A percentile compares a stretch with the other conserved stretches of the same genome.
Conservation (phyloP, 2,329 filamentous ascomycete species). For the Cryphonectria nitschkei region DNA sequence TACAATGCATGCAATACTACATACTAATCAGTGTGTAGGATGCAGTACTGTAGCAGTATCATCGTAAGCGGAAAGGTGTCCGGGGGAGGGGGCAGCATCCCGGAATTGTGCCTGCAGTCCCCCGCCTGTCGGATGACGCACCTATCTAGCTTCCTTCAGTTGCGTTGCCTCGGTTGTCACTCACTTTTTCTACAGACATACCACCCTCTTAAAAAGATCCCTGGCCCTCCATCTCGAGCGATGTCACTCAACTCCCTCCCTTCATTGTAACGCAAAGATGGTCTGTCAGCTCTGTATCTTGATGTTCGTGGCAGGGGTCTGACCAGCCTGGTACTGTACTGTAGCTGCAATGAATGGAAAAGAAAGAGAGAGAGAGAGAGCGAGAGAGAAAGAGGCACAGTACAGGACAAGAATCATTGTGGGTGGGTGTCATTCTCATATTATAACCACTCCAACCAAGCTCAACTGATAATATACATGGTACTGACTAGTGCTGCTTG, state of each 20-base stretch:
- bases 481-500: constrained; percentile 5
- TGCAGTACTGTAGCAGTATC: background rate
- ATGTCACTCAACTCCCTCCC: background rate
- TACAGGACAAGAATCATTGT: background rate
- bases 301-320: background rate
- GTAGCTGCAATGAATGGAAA: background rate
- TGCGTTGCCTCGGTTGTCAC: background rate
- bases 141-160: background rate
- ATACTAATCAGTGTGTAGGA: too few species aligned
- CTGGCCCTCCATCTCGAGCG: too few species aligned
- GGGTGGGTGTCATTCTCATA: background rate
- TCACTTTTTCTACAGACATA: background rate
- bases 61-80: background rate
- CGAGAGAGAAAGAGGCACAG: too few species aligned
- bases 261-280: background rate
- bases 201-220: background rate
- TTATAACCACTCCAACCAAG: background rate
- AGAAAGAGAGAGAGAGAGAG: background rate
- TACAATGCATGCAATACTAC: background rate
- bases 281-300: background rate
- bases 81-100: background rate
- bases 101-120: background rate
- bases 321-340: background rate
- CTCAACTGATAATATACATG: background rate
- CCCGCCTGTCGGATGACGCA: constrained; percentile 1